Evolutionary conservation across 2,329 filamentous ascomycete genomes (phyloP).

Genomic region (Paraphaeosphaeria minitans): DNA sequence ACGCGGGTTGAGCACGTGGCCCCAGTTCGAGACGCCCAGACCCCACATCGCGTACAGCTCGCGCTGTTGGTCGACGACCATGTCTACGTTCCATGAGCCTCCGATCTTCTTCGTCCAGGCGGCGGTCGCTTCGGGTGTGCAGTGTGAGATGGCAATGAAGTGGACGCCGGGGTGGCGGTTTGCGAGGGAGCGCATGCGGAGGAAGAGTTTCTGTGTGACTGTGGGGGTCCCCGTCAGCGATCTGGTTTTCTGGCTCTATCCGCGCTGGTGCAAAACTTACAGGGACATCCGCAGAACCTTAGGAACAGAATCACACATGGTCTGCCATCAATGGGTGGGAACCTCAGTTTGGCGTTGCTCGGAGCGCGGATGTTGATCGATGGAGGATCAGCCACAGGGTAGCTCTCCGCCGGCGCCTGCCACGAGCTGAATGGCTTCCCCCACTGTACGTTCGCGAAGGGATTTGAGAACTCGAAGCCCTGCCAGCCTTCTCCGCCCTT

Average conservation of each 20-base stretch:
- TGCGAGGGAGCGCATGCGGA: slow-evolving; percentile 60
- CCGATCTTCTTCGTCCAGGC: slow-evolving; percentile 64
- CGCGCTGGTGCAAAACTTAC: slow-evolving; percentile 24
- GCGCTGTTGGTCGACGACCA: slow-evolving; percentile 63
- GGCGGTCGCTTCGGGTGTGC: slow-evolving; percentile 60
- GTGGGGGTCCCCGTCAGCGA: neutral
- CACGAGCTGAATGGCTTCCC: slow-evolving; percentile 42
- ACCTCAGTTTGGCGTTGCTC: slow-evolving; percentile 36
- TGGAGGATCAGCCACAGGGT: slow-evolving; percentile 35
- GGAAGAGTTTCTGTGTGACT: slow-evolving; percentile 57
- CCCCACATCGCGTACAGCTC: slow-evolving; percentile 65
- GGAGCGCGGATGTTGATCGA: slow-evolving; percentile 33
- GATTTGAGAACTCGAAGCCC: slow-evolving; percentile 36
- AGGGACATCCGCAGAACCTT: slow-evolving; percentile 44
- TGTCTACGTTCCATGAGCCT: slow-evolving; percentile 61
- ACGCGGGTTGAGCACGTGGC: slow-evolving; percentile 40
- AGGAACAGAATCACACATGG: slow-evolving; percentile 41
- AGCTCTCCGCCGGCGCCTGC: slow-evolving; percentile 37
- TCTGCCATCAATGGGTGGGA: slow-evolving; percentile 37
- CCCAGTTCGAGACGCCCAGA: slow-evolving; percentile 53
- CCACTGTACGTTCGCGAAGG: slow-evolving; percentile 46
- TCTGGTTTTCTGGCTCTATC: neutral
- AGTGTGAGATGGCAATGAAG: slow-evolving; percentile 66
- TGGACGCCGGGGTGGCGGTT: slow-evolving; percentile 58
- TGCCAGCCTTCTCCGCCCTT: slow-evolving; percentile 30